A percentile compares a stretch with the other conserved stretches of the same genome.
Evolutionary conservation across 345 rosid species (phyloP).

Genomic region (Durio zibethinus): DNA sequence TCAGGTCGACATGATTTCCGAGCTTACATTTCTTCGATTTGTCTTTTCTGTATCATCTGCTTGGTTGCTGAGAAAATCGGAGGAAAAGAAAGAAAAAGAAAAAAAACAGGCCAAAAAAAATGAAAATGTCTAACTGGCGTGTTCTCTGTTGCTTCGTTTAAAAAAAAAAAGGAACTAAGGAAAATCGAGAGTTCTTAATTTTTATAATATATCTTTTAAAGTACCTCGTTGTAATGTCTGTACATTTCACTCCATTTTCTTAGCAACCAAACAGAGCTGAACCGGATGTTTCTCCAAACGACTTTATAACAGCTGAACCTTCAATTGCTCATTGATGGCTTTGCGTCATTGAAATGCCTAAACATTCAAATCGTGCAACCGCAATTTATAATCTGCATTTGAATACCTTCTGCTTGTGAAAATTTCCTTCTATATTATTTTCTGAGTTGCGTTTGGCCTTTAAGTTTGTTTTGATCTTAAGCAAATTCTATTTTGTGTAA

Average conservation of each 20-base stretch:
- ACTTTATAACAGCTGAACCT: not conserved
- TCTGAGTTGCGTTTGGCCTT: not conserved
- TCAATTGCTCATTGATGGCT: not conserved
- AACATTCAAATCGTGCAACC: not conserved
- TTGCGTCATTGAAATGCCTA: not conserved
- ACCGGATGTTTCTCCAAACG: not conserved
- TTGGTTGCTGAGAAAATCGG: conserved; percentile 30
- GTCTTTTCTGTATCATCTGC: conserved; percentile 15
- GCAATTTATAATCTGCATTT: not conserved
- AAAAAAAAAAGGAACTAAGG: not conserved
- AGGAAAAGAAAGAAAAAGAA: not conserved
- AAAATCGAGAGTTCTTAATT: not conserved
- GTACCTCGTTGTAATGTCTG: not conserved
- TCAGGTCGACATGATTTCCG: conserved; percentile 41
- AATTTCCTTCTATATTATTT: not conserved
- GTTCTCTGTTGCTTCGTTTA: not conserved
- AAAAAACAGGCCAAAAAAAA: not conserved
- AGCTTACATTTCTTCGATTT: not conserved
- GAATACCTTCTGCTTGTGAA: not conserved
- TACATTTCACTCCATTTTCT: not conserved
- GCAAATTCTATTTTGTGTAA: not conserved
- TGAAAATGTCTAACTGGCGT: not conserved
- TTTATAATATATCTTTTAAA: not conserved
- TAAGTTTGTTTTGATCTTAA: not conserved
- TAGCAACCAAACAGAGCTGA: not conserved